Evolutionary conservation across 1,284 basidiomycete species (phyloP).

Genomic region (Phellinidium pouzarii): DNA sequence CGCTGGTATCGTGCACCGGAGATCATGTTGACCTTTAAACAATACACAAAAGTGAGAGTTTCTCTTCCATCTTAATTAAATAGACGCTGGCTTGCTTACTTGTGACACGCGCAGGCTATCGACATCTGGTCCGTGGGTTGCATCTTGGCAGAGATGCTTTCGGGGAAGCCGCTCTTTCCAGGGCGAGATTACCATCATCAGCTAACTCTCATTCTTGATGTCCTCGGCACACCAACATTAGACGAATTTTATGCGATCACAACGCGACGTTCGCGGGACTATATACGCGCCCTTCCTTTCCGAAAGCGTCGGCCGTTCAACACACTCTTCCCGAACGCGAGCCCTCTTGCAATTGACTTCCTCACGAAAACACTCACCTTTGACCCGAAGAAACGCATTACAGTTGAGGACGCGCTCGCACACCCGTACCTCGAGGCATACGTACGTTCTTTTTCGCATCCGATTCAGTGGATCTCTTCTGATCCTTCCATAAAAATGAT

Average conservation of each 20-base stretch:
- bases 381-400: slow-evolving; percentile 89
- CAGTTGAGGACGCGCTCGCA: slow-evolving; percentile 84
- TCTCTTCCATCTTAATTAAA: slow-evolving; percentile 20
- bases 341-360: slow-evolving; percentile 83
- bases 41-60: slow-evolving; percentile 80
- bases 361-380: slow-evolving; percentile 88
- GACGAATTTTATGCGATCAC: slow-evolving; percentile 92
- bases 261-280: slow-evolving; percentile 79
- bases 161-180: slow-evolving; percentile 90
- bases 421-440: slow-evolving; percentile 92
- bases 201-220: slow-evolving; percentile 83
- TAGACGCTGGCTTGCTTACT: slow-evolving; percentile 21
- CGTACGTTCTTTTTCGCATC: slow-evolving; percentile 37
- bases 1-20: slow-evolving; percentile 92
- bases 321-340: slow-evolving; percentile 82
- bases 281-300: slow-evolving; percentile 86
- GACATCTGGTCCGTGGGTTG: slow-evolving; percentile 97
- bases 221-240: slow-evolving; percentile 86
- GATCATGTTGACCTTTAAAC: slow-evolving; percentile 95
- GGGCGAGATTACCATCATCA: slow-evolving; percentile 97
- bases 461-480: neutral
- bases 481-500: neutral
- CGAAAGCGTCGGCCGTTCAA: slow-evolving; percentile 76
- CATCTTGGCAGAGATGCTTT: slow-evolving; percentile 95
- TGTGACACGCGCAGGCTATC: slow-evolving; percentile 51